phyloP scores from a whole-genome alignment of 108 stramenopile genomes.

The Epipyxis sp. region DNA sequence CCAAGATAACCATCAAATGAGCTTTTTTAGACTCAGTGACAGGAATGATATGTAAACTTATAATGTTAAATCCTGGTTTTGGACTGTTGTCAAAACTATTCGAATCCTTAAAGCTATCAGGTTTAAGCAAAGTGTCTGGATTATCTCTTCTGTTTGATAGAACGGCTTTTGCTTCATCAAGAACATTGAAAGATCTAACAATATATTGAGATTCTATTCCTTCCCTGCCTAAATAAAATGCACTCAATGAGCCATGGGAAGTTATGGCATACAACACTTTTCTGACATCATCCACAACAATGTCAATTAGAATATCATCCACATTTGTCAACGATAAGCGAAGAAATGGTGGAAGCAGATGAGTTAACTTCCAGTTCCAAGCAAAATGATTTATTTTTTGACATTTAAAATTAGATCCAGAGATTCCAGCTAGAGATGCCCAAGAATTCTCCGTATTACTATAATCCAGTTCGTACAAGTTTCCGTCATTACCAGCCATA shows the following conservation, averaged over 20 bases:
- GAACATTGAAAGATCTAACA: background rate
- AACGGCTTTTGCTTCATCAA: background rate
- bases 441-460: slow-evolving; percentile 30
- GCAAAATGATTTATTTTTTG: slow-evolving; percentile 34
- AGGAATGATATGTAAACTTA: slow-evolving; percentile 20
- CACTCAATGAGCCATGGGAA: slow-evolving; percentile 33
- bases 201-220: slow-evolving; percentile 28
- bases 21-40: slow-evolving; percentile 40
- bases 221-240: slow-evolving; percentile 37
- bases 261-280: slow-evolving; percentile 43
- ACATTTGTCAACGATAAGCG: slow-evolving; percentile 12
- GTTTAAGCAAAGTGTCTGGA: background rate
- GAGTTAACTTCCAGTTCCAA: slow-evolving; percentile 28
- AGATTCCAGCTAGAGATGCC: background rate
- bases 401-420: slow-evolving; percentile 11
- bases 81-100: too few relatives aligned
- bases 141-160: background rate
- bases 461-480: slow-evolving; percentile 83
- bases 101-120: background rate
- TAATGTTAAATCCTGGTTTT: slow-evolving; percentile 27
- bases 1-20: slow-evolving; percentile 37
- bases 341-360: slow-evolving; percentile 27
- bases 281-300: slow-evolving; percentile 44
- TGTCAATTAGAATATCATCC: slow-evolving; percentile 31
- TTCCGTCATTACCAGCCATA: slow-evolving; percentile 89